A percentile compares a stretch with the other conserved stretches of the same genome.
Conservation (phyloP, 2,329 filamentous ascomycete species). For the Ophiostoma perfectum region DNA sequence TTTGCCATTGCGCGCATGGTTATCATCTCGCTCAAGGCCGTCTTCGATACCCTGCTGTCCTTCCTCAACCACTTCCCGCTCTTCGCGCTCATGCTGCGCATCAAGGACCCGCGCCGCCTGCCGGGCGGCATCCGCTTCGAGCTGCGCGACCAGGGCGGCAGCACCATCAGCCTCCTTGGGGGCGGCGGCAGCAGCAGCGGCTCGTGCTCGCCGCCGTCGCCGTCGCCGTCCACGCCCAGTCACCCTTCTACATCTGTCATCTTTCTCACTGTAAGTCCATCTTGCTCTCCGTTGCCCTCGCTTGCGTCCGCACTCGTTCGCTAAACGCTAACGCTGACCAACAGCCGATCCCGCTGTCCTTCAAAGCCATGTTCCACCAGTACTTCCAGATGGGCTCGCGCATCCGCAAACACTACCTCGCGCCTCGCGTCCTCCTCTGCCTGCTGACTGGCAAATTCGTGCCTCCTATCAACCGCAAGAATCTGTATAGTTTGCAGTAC, state of each 20-base stretch:
- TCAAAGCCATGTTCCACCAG: constrained; percentile 93
- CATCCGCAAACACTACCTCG: constrained; percentile 91
- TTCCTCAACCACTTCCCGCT: constrained; percentile 96
- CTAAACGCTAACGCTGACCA: not conserved
- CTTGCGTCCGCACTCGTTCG: not conserved
- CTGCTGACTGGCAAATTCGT: constrained; percentile 88
- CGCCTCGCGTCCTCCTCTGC: constrained; percentile 79
- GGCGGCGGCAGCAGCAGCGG: constrained; percentile 35
- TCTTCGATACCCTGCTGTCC: constrained; percentile 83
- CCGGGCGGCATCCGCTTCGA: constrained; percentile 93
- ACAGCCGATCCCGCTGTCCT: constrained; percentile 79
- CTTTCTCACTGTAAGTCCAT: constrained; percentile 54
- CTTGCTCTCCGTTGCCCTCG: not conserved
- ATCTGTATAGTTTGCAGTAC: constrained; percentile 93
- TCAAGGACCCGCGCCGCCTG: constrained; percentile 86
- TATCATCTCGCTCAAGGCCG: constrained; percentile 88
- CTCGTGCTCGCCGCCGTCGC: constrained; percentile 20
- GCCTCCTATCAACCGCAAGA: constrained; percentile 88
- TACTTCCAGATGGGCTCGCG: constrained; percentile 93
- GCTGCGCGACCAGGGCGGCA: constrained; percentile 55
- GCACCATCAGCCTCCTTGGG: constrained; percentile 34
- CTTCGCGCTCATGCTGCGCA: constrained; percentile 90
- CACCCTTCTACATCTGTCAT: constrained; percentile 72
- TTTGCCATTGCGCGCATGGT: constrained; percentile 92
- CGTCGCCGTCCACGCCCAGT: constrained; percentile 36